These are phyloP conservation scores for Glycine latifolia DNA, from an alignment of 306 rosid genomes.

Conservation along the genomic window DNA sequence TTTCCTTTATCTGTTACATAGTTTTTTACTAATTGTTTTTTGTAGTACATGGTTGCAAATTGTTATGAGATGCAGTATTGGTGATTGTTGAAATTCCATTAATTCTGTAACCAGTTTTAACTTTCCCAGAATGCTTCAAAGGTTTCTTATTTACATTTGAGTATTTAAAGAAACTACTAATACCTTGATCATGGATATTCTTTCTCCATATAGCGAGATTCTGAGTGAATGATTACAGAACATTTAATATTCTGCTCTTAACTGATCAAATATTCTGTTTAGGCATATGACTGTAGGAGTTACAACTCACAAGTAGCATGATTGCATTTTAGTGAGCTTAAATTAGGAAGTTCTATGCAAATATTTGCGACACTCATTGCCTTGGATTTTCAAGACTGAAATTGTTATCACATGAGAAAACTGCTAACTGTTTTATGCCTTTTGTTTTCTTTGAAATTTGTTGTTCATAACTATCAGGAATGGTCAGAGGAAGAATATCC, in stretches of 20 bases:
- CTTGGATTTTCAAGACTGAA: not conserved
- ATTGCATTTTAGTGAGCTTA: not conserved
- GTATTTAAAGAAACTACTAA: no score
- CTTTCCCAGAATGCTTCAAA: no score
- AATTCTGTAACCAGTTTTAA: no score
- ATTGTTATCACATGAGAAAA: not conserved
- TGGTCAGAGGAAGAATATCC: conserved; percentile 89
- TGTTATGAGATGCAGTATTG: no score
- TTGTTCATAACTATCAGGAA: conserved; percentile 55
- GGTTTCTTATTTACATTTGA: no score
- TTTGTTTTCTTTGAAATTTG: not conserved
- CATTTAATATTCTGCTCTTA: not conserved
- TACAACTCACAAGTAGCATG: not conserved
- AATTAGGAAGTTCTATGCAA: not conserved
- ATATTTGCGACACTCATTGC: not conserved
- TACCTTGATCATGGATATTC: not conserved
- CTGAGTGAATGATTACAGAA: not conserved
- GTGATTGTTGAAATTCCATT: no score
- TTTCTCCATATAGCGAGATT: not conserved
- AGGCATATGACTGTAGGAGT: not conserved
- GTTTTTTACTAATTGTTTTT: not conserved
- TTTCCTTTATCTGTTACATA: no score
- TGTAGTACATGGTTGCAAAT: not conserved
- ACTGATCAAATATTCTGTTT: not conserved
- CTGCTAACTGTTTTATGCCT: conserved; percentile 12